Base-by-base conservation (phyloP, 805 yeast species). In the Pichia insulana region DNA sequence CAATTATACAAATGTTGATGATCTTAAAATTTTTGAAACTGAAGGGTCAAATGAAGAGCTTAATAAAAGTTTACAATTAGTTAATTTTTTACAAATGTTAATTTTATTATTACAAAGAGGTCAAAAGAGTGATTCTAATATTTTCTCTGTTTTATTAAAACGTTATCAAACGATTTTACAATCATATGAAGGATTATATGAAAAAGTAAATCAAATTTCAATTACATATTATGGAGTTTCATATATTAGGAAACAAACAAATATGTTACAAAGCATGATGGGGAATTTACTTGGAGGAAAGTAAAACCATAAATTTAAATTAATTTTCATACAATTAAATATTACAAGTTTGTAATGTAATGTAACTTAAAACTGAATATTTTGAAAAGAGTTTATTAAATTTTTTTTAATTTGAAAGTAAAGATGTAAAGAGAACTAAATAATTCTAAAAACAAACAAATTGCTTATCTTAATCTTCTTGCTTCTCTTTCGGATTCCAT, bases 401-500 rank as follows among this genome's bases (percentile, higher is more conserved):
- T 31, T 7, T 32, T 32, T 20, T 18, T 16, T 16, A 16, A 26
- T 16, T 19, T 10, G 16, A 15, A 26, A 15, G 36, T 26, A 30
- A 31, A 17, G 27, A 11, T 17, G 30, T 25, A 28, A 30, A 18
- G n/a, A 12, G 34, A 32, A 19, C 12, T 18, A 19, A 16, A 32
- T n/a, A 32, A 32, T 17, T 17, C 18, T 17, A 19, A 8, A 19
- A 19, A 32, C 25, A 22, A 22, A 22, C 7, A 32, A 30, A 28
- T 7, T 28, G 31, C 30, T 50, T 80, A 80, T 80, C 90, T 85
- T 72, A 83, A 76, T 76, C 92, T 80, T 78, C 90, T 81, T 65
- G 97, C 97, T 80, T 90, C 98, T 81, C 98, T 90, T 80, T 90
- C 98, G 60, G 97, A 90, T 80, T 90, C 98, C 96, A 90, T 92